Base-by-base conservation (phyloP, 2,329 filamentous ascomycete species). In the Cladosporium sp. region DNA sequence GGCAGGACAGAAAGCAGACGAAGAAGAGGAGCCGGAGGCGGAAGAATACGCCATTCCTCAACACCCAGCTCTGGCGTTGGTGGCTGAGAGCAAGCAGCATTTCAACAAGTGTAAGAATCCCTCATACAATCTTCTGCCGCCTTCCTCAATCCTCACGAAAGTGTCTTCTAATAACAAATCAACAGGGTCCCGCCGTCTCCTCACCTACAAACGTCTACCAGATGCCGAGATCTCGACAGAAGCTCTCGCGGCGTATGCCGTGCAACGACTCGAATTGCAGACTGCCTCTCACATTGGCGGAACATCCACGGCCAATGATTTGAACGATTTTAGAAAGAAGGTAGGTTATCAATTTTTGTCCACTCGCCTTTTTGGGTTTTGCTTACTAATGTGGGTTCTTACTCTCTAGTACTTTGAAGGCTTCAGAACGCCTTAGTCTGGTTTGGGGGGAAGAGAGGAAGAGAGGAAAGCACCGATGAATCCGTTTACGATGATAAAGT, bases 21-120 rank as follows among this genome's bases (percentile, higher is more conserved):
- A 38, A 15, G 38, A 45, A 7, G 50, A 50, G 12, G 51, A 56
- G 20, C 55, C 52, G 15, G 53, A 55, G 9, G 48, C 27, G 7
- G 51, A 53, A 20, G 86, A 92, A 63, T 81, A 95, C 18, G 75
- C 81, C 0, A 78, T 92, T 12, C 92, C 92, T 0, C 78, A 76
- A 16, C 89, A 97, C 65, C 85, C 86, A 0, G 81, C 79, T 51
- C 71, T 98, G 12, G 79, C 86, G 60, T 72, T 92, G 19, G 78
- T 90, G 16, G 83, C 79, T 38, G 79, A 90, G 25, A 95, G 90
- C 63, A 82, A 87, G 6, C 93, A 98, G 66, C 76, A 79, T 0
- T 98, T 98, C 66, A 92, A 89, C 64, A 93, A 87, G 69, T 98
- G 88, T 88, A 69, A 68, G 74, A 60, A 30, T 15, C n/a, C 32